These are phyloP conservation scores for Aureobasidium musti DNA, from an alignment of 2,329 filamentous ascomycete species.

Conservation along the genomic window DNA sequence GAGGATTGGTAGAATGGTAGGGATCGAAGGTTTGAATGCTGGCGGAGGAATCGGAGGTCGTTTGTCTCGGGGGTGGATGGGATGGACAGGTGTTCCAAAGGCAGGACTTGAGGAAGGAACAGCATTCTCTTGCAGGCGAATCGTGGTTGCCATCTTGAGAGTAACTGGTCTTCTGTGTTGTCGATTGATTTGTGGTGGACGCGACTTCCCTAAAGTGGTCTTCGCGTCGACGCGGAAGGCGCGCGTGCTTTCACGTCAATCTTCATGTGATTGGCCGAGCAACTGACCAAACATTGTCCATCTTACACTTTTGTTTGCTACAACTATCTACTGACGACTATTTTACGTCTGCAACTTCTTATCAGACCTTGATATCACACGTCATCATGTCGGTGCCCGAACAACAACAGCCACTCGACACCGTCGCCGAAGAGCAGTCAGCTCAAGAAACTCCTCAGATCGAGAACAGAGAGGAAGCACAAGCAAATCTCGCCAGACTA, in stretches of 20 bases:
- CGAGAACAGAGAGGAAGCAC: conserved; percentile 20
- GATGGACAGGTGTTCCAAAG: conserved; percentile 83
- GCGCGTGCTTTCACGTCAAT: conserved; percentile 9
- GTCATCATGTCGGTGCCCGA: conserved; percentile 15
- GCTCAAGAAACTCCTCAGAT: conserved; percentile 17
- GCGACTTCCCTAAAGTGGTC: conserved; percentile 16
- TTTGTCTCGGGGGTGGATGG: conserved; percentile 56
- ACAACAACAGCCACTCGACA: conserved; percentile 3
- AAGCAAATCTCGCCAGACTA: conserved; percentile 56
- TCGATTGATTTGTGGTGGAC: conserved; percentile 5
- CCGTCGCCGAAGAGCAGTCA: conserved; percentile 12
- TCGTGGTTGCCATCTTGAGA: conserved; percentile 35
- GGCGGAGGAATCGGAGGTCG: conserved; percentile 46
- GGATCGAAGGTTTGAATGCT: conserved; percentile 55
- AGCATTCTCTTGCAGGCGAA: conserved; percentile 41
- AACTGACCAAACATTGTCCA: neutral
- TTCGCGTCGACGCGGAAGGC: conserved; percentile 7
- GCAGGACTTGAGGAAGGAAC: conserved; percentile 88
- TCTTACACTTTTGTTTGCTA: neutral
- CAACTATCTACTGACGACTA: neutral
- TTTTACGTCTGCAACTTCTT: neutral
- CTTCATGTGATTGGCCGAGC: conserved; percentile 24
- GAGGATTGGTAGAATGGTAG: conserved; percentile 79
- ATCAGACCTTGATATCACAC: neutral
- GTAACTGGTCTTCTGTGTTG: neutral